Percentiles rank a stretch among this genome's conserved stretches.
Evolutionary conservation across 148 eudicot species (phyloP).

Genomic region (Drosera capensis): DNA sequence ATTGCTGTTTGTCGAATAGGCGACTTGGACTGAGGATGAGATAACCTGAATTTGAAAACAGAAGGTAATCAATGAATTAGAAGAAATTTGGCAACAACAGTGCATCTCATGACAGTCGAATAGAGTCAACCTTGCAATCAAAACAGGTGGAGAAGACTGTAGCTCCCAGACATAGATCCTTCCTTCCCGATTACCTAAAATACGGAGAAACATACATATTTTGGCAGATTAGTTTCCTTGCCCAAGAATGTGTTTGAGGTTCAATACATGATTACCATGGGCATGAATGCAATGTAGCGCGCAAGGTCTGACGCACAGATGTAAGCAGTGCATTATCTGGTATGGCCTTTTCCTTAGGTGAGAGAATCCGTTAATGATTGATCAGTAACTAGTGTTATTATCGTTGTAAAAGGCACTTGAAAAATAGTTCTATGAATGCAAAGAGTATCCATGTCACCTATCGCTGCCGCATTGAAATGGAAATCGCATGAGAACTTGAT

Average conservation of each 20-base stretch:
- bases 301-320: no score
- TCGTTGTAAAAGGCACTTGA: no score
- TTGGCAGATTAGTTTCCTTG: not conserved
- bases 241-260: no score
- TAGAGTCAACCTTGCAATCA: constrained; percentile 54
- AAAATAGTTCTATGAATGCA: not conserved
- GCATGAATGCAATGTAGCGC: no score
- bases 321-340: no score
- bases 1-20: constrained; percentile 91
- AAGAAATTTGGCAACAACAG: not conserved
- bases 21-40: constrained; percentile 72
- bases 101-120: not conserved
- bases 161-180: constrained; percentile 89
- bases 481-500: constrained; percentile 94
- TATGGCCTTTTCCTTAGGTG: no score
- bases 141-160: constrained; percentile 87
- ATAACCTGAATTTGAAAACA: constrained; percentile 28
- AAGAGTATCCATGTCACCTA: constrained; percentile 34
- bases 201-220: not conserved
- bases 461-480: constrained; percentile 63
- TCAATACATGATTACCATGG: no score
- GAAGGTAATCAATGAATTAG: not conserved
- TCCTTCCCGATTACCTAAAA: constrained; percentile 86
- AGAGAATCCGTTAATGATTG: no score
- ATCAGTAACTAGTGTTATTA: not conserved